Evolutionary conservation across 2,329 filamentous ascomycete species (phyloP).

Genomic region (Ploettnerulaceae sp.): DNA sequence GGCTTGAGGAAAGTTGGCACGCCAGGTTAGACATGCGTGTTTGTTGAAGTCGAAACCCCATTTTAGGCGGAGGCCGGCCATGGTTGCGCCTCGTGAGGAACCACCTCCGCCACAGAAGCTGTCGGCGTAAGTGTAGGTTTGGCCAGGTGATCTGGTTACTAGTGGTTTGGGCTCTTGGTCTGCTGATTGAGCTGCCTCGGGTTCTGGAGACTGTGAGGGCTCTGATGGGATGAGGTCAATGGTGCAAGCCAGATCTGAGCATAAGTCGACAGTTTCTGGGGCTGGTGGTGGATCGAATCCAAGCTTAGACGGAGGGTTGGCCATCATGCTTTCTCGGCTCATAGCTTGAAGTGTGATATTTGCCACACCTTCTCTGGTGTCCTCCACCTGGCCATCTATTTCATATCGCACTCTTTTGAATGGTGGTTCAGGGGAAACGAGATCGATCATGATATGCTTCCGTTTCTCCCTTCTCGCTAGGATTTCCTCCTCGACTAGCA

Average conservation of each 20-base stretch:
- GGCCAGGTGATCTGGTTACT: conserved; percentile 30
- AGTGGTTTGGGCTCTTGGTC: conserved; percentile 7
- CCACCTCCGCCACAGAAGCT: conserved; percentile 71
- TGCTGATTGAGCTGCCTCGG: conserved; percentile 27
- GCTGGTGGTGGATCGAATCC: neutral
- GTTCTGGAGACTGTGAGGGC: conserved; percentile 10
- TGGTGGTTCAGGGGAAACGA: neutral
- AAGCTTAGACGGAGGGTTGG: neutral
- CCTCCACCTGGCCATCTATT: conserved; percentile 4
- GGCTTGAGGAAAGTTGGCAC: conserved; percentile 26
- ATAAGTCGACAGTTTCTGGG: conserved; percentile 5
- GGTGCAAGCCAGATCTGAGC: neutral
- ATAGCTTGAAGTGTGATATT: conserved; percentile 1
- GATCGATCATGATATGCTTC: conserved; percentile 2
- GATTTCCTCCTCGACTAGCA: neutral
- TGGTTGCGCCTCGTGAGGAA: conserved; percentile 56
- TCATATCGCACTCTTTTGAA: conserved; percentile 2
- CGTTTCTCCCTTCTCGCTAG: conserved; percentile 3
- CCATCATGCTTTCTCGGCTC: neutral
- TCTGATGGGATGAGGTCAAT: conserved; percentile 20
- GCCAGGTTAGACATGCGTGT: conserved; percentile 24
- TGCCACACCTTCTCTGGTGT: conserved; percentile 10
- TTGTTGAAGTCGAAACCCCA: conserved; percentile 59
- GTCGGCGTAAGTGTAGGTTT: conserved; percentile 64
- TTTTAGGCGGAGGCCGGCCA: conserved; percentile 53